Base-by-base conservation (phyloP, 768 basidiomycete genomes). In the Mycena venus region DNA sequence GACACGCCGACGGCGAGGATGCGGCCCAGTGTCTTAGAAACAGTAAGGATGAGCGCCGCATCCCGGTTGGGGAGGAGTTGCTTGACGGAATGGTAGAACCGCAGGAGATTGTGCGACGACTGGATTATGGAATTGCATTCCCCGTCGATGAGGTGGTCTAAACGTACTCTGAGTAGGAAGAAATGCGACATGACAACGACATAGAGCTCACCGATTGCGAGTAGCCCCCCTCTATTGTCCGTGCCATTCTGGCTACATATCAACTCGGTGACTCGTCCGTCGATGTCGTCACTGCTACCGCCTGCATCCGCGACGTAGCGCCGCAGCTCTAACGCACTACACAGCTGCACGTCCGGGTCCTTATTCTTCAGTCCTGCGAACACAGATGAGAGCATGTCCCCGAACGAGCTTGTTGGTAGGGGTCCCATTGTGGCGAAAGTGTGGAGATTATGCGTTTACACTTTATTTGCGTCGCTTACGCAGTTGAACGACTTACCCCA, bases 1-100 rank as follows among this genome's bases (percentile, higher is more conserved):
- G 86, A 84, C 5, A 90, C 91, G 12, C 91, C 91, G 5, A 91
- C 87, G 47, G 88, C 87, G 23, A 90, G 89, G 77, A 93, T 93
- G 74, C 88, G 86, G 5, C 92, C 92, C 21, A 92, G 86, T 0
- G 92, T 92, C 79, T 92, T 91, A 34, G 93, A 91, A 1, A 92
- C 92, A 8, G 91, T 90, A 47, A 92, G 86, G 92, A 94, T 94
- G 80, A 95, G 90, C 74, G 90, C 89, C 74, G 91, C 87, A 78
- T 94, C 94, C 47, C 89, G 84, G 75, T 91, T 91, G 21, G 92
- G 92, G 21, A 94, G 85, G 21, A 94, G 86, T 12, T 90, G 88
- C 78, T 92, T 91, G 77, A 94, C 89, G 78, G 93, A 93, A 79
- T 91, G 90, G 80, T 89, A 91, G 75, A 92, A 88, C 42, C 91